Base-by-base conservation (phyloP, 208 protist species). In the Leishmania arabica region DNA sequence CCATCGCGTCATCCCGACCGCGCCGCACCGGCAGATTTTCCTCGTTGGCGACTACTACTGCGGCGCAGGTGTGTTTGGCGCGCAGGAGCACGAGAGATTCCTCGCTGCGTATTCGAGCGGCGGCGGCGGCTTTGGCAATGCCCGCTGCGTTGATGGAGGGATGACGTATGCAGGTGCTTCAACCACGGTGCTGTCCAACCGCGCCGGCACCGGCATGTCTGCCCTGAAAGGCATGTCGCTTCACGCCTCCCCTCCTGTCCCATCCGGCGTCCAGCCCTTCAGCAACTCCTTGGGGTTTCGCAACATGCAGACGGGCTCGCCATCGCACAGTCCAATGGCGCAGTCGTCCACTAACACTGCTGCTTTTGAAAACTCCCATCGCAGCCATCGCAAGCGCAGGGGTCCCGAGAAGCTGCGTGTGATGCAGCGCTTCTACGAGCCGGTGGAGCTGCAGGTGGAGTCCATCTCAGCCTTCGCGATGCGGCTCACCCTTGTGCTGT, bases 371-470 rank as follows among this genome's bases (percentile, higher is more conserved):
- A 53, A 66, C 53, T 64, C 31, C 19, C 27, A 24, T 11, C 1
- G 24, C 8, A 9, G 54, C 21, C 34, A 7, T 45, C 51, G 58
- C 21, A 40, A 51, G 45, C 27, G 45, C 45, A 31, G 21, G 24
- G 54, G 24, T 8, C 47, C 27, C 5, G 65, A 66, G 21, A 79
- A 74, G 34, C 47, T 79, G 40, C 70, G 47, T 53, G 64, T 83
- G 45, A 70, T 75, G 37, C 78, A 77, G 19, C 81, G 80, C 62
- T 84, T 91, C 68, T 80, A 77, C 66, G 91, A 92, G 53, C 86
- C 84, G 2, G 87, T 96, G n/a, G 91, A 97, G 80, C 87, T 97
- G 66, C 92, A 96, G 80, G 88, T 97, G 49, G 92, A 97, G 84
- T 87, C 85, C 2, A 78, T 97, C 8, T 86, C 91, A 1, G 82